phyloP scores from a whole-genome alignment of 2,329 filamentous ascomycete species.

The Alternaria solani region DNA sequence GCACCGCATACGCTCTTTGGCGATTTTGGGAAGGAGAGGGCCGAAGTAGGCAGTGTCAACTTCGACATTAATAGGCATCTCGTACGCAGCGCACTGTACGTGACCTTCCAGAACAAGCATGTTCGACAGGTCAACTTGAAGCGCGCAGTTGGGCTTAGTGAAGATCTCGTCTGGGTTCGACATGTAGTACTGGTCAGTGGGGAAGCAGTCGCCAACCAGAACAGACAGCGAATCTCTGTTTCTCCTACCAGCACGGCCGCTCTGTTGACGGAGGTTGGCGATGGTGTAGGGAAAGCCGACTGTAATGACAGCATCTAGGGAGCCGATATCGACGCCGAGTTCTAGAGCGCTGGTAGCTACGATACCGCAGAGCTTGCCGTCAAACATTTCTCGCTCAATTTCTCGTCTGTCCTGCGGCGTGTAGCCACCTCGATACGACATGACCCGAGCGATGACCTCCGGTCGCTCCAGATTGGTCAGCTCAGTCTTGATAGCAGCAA shows the following conservation, averaged over 20 bases:
- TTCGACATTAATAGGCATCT: slow-evolving; percentile 86
- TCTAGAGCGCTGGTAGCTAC: slow-evolving; percentile 94
- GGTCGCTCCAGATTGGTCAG: slow-evolving; percentile 74
- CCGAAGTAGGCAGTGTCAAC: slow-evolving; percentile 84
- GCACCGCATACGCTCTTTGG: slow-evolving; percentile 74
- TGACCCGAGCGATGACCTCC: slow-evolving; percentile 81
- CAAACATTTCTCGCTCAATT: slow-evolving; percentile 97
- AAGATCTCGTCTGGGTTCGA: slow-evolving; percentile 93
- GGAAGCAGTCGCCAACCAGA: slow-evolving; percentile 85
- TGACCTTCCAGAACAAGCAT: slow-evolving; percentile 92
- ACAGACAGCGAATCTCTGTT: slow-evolving; percentile 95
- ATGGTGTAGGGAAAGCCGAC: slow-evolving; percentile 97
- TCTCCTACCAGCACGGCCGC: slow-evolving; percentile 86
- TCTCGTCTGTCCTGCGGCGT: slow-evolving; percentile 86
- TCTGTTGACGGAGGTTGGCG: slow-evolving; percentile 92
- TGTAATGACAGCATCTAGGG: slow-evolving; percentile 90
- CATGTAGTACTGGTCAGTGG: slow-evolving; percentile 97
- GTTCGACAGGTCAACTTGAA: slow-evolving; percentile 92
- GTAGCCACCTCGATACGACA: slow-evolving; percentile 96
- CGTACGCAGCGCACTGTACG: slow-evolving; percentile 91
- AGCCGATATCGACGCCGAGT: slow-evolving; percentile 93
- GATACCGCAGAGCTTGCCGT: slow-evolving; percentile 90
- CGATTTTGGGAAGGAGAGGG: slow-evolving; percentile 73
- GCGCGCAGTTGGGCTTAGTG: slow-evolving; percentile 84
- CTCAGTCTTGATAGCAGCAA: slow-evolving; percentile 81